These are phyloP conservation scores for Colletotrichum sp. DNA, from an alignment of 2,329 filamentous ascomycete genomes.

Conservation along the genomic window DNA sequence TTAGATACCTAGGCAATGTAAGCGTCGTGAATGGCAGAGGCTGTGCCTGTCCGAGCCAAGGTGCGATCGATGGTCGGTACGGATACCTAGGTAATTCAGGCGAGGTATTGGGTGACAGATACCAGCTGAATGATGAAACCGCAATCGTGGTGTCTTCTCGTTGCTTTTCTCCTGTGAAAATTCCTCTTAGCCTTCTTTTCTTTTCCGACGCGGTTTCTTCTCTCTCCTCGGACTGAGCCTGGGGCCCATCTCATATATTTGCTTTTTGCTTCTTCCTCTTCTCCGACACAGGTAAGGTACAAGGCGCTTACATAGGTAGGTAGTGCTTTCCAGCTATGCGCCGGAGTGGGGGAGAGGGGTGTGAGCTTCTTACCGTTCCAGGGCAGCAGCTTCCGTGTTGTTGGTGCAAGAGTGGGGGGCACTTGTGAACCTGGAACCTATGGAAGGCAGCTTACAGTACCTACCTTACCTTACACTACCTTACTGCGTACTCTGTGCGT, in stretches of 20 bases:
- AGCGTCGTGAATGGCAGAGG: slow-evolving; percentile 1
- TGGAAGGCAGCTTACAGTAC: too few relatives aligned
- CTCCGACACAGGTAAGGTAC: neutral
- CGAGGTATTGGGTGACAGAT: neutral
- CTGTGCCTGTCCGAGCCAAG: neutral
- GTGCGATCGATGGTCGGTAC: neutral
- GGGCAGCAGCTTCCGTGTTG: slow-evolving; percentile 2
- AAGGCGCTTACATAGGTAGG: neutral
- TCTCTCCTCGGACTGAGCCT: neutral
- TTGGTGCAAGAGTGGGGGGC: slow-evolving; percentile 12
- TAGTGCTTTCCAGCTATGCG: neutral
- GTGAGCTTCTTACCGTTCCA: neutral
- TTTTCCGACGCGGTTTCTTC: neutral
- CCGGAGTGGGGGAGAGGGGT: neutral
- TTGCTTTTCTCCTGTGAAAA: neutral
- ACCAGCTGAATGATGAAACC: neutral
- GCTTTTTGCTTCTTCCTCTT: neutral
- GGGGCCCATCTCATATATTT: neutral
- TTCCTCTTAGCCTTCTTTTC: neutral
- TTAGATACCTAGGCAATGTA: neutral
- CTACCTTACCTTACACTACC: too few relatives aligned
- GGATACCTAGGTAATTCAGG: neutral
- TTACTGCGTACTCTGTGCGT: neutral
- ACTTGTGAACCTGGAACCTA: neutral
- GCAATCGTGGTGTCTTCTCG: neutral